Evolutionary conservation across 352 stramenopile genomes (phyloP), one percentile per base, ranked within the genome.

Genomic region (Phytophthora sojae): DNA sequence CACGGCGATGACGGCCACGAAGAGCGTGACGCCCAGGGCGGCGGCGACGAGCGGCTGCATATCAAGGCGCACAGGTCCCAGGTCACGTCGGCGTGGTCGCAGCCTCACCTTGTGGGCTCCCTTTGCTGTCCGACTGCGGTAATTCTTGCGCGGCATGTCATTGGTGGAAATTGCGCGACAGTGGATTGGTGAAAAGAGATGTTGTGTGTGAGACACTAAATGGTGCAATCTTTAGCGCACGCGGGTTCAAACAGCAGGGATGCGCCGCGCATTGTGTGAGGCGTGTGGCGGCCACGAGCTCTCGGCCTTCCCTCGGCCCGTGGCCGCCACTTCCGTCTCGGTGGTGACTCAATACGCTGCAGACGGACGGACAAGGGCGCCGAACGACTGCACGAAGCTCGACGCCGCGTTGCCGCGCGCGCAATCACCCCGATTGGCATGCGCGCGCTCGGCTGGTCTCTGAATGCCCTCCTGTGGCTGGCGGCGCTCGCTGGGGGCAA

Each of bases 381-480:
- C 23, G 45, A 15, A 32, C 47, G 19, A 70, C 23, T 9, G 44
- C 45, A 64, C 63, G 49, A 58, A 47, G 55, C 25, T 21, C 42
- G 11, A 50, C n/a, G 14, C 17, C 26, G 37, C 21, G 61, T 39
- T 49, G 15, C 42, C 15, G 42, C 4, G 42, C 42, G 44, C 44
- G 45, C 15, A 52, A 52, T 52, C 45, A n/a, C 42, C 45, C 19
- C 45, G n/a, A n/a, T 12, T n/a, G 45, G 17, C 5, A n/a, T 52
- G 45, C 45, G 45, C 45, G 19, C 45, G 19, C 45, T 26, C n/a
- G 45, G 45, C 45, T 52, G 45, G 45, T 71, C 64, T 71, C 57
- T 71, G 64, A 67, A 61, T 71, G 39, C 7, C 64, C 39, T 72
- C 57, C 58, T 65, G 64, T 65, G 63, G 55, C 49, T 56, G 32